Evolutionary conservation across 2,329 filamentous ascomycete genomes (phyloP).

Genomic region (Alternaria solani): DNA sequence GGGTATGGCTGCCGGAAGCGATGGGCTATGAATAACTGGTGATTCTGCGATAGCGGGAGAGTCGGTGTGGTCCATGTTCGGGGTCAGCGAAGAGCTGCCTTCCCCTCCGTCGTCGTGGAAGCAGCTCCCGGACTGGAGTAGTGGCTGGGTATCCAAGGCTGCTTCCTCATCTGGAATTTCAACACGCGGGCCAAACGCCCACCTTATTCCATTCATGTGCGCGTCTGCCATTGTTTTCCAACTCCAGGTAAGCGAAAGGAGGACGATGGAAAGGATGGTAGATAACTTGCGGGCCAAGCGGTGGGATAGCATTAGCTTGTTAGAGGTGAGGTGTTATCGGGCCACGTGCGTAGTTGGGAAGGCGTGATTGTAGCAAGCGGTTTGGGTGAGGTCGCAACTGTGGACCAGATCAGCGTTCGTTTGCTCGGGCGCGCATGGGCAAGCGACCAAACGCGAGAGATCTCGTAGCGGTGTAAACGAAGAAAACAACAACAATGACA

Average conservation of each 20-base stretch:
- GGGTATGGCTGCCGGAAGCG: background rate
- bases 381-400: background rate
- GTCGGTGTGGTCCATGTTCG: background rate
- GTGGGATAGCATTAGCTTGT: background rate
- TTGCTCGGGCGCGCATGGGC: background rate
- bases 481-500: background rate
- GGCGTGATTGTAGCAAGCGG: background rate
- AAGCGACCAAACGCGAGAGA: background rate
- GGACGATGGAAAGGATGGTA: background rate
- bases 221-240: constrained; percentile 8
- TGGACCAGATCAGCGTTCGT: background rate
- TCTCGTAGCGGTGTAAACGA: background rate
- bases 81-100: background rate
- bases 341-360: background rate
- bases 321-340: background rate
- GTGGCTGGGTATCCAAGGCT: background rate
- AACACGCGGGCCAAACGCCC: constrained; percentile 5
- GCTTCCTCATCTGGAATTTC: constrained; percentile 3
- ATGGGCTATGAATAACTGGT: constrained; percentile 3
- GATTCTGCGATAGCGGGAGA: background rate
- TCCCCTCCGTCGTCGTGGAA: background rate
- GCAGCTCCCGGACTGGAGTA: background rate
- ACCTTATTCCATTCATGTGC: background rate
- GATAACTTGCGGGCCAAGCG: background rate
- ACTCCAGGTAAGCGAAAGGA: background rate